Evolutionary conservation across 2,329 filamentous ascomycete species (phyloP).

Genomic region (Alternaria metachromatica): DNA sequence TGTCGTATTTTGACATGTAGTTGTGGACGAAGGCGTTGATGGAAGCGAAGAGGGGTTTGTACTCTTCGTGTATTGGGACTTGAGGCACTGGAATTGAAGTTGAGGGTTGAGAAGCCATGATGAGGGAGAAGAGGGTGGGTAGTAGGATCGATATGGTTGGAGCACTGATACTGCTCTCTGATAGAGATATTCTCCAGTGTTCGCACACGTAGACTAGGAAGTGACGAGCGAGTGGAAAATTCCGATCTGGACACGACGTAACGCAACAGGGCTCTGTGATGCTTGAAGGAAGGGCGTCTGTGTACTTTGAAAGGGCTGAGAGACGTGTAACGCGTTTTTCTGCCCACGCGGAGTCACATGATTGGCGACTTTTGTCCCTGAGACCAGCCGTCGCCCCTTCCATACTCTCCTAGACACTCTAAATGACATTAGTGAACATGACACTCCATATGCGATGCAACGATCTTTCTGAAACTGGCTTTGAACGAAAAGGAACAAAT

Average conservation of each 20-base stretch:
- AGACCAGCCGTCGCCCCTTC: neutral
- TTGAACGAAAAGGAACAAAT: neutral
- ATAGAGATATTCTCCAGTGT: neutral
- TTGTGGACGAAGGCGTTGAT: slow-evolving; percentile 41
- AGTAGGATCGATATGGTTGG: neutral
- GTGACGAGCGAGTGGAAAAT: neutral
- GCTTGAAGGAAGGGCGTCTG: no score
- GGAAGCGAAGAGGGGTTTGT: slow-evolving; percentile 34
- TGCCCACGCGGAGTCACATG: slow-evolving; percentile 38
- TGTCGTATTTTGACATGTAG: slow-evolving; percentile 63
- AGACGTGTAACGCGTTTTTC: slow-evolving; percentile 14
- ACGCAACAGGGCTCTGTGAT: neutral
- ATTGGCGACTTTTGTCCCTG: slow-evolving; percentile 4
- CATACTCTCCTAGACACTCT: neutral
- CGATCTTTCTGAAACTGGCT: neutral
- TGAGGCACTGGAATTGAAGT: slow-evolving; percentile 24
- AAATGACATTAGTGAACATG: neutral
- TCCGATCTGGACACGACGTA: no score
- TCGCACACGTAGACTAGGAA: neutral
- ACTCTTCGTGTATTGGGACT: slow-evolving; percentile 29
- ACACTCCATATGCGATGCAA: neutral
- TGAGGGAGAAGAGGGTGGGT: neutral
- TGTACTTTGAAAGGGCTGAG: neutral
- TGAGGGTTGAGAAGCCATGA: slow-evolving; percentile 18
- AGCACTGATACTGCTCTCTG: neutral